Evolutionary conservation across 148 eudicot genomes (phyloP).

Genomic region (Silene latifolia): DNA sequence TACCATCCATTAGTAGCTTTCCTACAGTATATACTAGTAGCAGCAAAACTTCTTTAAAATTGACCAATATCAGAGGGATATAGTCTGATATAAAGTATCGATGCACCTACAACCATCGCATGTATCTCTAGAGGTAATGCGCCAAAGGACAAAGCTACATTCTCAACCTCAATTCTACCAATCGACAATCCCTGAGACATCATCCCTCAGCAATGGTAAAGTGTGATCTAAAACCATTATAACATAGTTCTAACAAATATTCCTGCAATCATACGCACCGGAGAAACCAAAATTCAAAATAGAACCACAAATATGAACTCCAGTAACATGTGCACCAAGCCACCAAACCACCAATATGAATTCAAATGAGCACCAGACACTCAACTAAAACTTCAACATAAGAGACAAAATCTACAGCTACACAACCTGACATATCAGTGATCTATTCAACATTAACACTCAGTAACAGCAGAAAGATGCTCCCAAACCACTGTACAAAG

Average conservation of each 20-base stretch:
- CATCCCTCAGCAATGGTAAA: too few species aligned
- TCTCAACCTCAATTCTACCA: background rate
- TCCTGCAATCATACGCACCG: background rate
- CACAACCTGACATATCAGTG: background rate
- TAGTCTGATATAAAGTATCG: background rate
- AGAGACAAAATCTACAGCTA: background rate
- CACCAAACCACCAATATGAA: background rate
- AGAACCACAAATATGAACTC: background rate
- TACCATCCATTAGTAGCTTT: background rate
- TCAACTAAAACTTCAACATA: background rate
- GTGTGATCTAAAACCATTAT: background rate
- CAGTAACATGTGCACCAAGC: background rate
- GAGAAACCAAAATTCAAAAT: background rate
- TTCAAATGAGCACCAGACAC: background rate
- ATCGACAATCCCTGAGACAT: too few species aligned
- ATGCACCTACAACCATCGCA: background rate
- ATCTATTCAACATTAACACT: background rate
- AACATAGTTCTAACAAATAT: background rate
- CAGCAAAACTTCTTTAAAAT: background rate
- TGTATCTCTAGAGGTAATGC: background rate
- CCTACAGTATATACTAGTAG: background rate
- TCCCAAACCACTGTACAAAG: background rate
- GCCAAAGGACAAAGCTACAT: background rate
- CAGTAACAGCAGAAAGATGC: background rate
- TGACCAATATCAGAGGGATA: background rate